Evolutionary conservation across 2,329 filamentous ascomycete genomes (phyloP).

Genomic region (Beauveria brongniartii): DNA sequence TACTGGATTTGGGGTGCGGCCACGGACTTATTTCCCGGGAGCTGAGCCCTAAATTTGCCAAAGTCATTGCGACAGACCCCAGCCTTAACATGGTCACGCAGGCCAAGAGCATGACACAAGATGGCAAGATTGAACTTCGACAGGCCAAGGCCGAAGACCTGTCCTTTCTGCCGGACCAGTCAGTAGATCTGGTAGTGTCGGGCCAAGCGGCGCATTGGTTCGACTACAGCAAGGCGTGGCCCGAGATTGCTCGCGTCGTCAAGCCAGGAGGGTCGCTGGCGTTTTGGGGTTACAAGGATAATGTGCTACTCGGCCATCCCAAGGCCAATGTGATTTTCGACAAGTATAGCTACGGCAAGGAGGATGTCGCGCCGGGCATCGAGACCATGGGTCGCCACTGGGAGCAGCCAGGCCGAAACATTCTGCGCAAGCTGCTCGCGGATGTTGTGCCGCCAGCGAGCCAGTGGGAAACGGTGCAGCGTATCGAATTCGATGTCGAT

Average conservation of each 20-base stretch:
- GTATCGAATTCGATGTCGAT: conserved; percentile 51
- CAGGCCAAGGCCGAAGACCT: conserved; percentile 47
- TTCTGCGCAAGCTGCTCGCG: conserved; percentile 43
- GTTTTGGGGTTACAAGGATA: conserved; percentile 60
- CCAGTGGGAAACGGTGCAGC: conserved; percentile 44
- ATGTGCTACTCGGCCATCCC: conserved; percentile 46
- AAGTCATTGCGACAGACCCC: conserved; percentile 47
- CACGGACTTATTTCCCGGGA: conserved; percentile 50
- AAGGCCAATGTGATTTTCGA: conserved; percentile 45
- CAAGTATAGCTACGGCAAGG: conserved; percentile 45
- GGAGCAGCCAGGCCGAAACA: conserved; percentile 51
- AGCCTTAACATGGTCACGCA: conserved; percentile 49
- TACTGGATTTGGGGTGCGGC: conserved; percentile 56
- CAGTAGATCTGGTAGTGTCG: conserved; percentile 43
- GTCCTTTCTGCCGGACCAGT: conserved; percentile 37
- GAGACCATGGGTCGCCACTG: conserved; percentile 50
- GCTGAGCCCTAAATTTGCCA: conserved; percentile 43
- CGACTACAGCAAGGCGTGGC: conserved; percentile 47
- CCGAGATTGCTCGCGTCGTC: conserved; percentile 45
- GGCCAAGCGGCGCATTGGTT: conserved; percentile 62
- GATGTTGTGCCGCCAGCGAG: conserved; percentile 41
- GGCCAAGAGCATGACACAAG: conserved; percentile 32
- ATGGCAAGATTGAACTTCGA: conserved; percentile 39
- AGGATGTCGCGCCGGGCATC: conserved; percentile 33
- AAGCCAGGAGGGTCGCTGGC: conserved; percentile 50